phyloP scores from a whole-genome alignment of 2,329 filamentous ascomycete species.

The Ophiostoma ips region DNA sequence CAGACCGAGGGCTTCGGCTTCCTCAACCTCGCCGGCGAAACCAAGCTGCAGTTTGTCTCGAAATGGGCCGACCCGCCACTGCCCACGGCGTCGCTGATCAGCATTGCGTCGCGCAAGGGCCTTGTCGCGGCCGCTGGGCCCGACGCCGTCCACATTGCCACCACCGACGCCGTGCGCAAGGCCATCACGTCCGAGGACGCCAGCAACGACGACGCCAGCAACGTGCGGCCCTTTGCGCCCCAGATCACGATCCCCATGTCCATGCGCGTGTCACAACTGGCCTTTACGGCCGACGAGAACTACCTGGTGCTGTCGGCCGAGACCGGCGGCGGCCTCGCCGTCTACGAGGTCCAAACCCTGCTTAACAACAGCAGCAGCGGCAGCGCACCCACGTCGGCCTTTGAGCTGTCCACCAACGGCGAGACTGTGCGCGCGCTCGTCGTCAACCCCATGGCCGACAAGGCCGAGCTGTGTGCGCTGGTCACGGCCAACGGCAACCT shows the following conservation, averaged over 20 bases:
- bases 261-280: slow-evolving; percentile 69
- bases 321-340: slow-evolving; percentile 63
- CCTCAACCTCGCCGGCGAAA: slow-evolving; percentile 62
- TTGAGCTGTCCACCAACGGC: slow-evolving; percentile 66
- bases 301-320: slow-evolving; percentile 75
- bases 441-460: slow-evolving; percentile 66
- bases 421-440: slow-evolving; percentile 58
- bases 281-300: slow-evolving; percentile 80
- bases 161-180: slow-evolving; percentile 63
- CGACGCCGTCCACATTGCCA: slow-evolving; percentile 60
- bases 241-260: slow-evolving; percentile 60
- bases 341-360: slow-evolving; percentile 60
- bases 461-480: slow-evolving; percentile 62
- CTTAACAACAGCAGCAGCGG: slow-evolving; percentile 50
- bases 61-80: slow-evolving; percentile 67
- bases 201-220: slow-evolving; percentile 38
- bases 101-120: slow-evolving; percentile 65
- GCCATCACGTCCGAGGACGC: slow-evolving; percentile 42
- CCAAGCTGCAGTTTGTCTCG: slow-evolving; percentile 67
- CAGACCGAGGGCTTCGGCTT: slow-evolving; percentile 81
- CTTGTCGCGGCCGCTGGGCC: slow-evolving; percentile 81
- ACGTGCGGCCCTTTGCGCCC: slow-evolving; percentile 57
- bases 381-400: slow-evolving; percentile 40
- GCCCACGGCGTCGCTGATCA: slow-evolving; percentile 68
- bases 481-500: slow-evolving; percentile 72